These are phyloP conservation scores for Veloporphyrellus conicus DNA, from an alignment of 1,284 basidiomycete genomes.

Conservation along the genomic window DNA sequence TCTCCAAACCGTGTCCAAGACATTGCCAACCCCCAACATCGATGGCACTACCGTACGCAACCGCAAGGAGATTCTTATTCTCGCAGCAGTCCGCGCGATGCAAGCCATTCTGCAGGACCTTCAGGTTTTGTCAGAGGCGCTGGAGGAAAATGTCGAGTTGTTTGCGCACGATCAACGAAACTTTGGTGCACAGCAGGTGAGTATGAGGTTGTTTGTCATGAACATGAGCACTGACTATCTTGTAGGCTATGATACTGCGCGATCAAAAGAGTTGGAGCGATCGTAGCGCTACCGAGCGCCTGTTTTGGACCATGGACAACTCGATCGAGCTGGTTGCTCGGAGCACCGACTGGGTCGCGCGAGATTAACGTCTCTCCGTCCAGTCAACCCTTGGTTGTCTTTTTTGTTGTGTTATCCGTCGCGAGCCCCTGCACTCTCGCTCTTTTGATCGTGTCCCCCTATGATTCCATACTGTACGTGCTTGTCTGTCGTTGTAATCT, in stretches of 20 bases:
- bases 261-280: conserved; percentile 92
- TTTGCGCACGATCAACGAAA: conserved; percentile 89
- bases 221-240: background rate
- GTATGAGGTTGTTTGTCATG: conserved; percentile 21
- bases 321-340: conserved; percentile 77
- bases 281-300: conserved; percentile 77
- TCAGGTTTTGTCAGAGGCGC: conserved; percentile 76
- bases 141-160: conserved; percentile 84
- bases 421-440: conserved; percentile 5
- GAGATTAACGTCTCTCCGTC: conserved; percentile 43
- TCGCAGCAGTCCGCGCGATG: conserved; percentile 71
- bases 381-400: background rate
- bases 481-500: conserved; percentile 24
- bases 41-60: conserved; percentile 52
- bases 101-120: conserved; percentile 82
- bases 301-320: conserved; percentile 86
- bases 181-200: conserved; percentile 88
- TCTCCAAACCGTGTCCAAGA: conserved; percentile 72
- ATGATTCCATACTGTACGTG: conserved; percentile 23
- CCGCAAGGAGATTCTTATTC: conserved; percentile 68
- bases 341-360: conserved; percentile 78
- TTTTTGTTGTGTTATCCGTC: conserved; percentile 10
- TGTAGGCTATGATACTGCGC: conserved; percentile 84
- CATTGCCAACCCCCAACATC: conserved; percentile 52
- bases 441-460: conserved; percentile 3